Evolutionary conservation across 495 filamentous ascomycete genomes (phyloP).

Genomic region (Penicillium soppii): DNA sequence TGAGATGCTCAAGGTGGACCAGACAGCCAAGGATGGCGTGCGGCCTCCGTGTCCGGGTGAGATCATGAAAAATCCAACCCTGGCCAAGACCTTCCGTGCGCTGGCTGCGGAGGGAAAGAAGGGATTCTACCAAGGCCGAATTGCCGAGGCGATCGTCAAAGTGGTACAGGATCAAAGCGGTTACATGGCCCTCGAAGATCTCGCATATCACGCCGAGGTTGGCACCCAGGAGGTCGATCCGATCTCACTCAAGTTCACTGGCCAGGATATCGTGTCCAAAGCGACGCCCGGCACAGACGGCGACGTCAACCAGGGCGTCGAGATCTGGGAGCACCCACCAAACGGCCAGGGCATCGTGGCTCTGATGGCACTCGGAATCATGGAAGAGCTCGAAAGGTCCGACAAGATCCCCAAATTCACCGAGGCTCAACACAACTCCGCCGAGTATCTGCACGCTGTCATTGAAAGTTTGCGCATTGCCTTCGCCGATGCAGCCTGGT

Average conservation of each 20-base stretch:
- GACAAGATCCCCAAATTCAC: conserved; percentile 70
- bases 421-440: conserved; percentile 69
- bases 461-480: conserved; percentile 90
- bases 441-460: conserved; percentile 80
- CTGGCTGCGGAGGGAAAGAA: conserved; percentile 79
- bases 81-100: conserved; percentile 79
- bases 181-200: conserved; percentile 74
- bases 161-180: conserved; percentile 76
- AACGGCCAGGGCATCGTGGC: conserved; percentile 97
- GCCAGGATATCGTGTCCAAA: conserved; percentile 60
- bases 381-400: conserved; percentile 75
- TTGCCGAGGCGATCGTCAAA: conserved; percentile 77
- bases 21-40: conserved; percentile 60
- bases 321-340: conserved; percentile 96
- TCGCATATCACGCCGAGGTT: conserved; percentile 67
- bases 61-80: conserved; percentile 77
- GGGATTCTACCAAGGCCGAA: conserved; percentile 85
- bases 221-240: conserved; percentile 79
- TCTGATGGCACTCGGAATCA: conserved; percentile 87
- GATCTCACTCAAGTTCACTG: conserved; percentile 75
- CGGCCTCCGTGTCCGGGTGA: conserved; percentile 80
- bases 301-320: conserved; percentile 57
- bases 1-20: conserved; percentile 80
- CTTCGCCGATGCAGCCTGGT: conserved; percentile 90
- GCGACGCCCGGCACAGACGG: conserved; percentile 41